Evolutionary conservation across 2,329 filamentous ascomycete species (phyloP), one percentile per base, ranked within the genome.

Genomic region (Botrytis hyacinthi): DNA sequence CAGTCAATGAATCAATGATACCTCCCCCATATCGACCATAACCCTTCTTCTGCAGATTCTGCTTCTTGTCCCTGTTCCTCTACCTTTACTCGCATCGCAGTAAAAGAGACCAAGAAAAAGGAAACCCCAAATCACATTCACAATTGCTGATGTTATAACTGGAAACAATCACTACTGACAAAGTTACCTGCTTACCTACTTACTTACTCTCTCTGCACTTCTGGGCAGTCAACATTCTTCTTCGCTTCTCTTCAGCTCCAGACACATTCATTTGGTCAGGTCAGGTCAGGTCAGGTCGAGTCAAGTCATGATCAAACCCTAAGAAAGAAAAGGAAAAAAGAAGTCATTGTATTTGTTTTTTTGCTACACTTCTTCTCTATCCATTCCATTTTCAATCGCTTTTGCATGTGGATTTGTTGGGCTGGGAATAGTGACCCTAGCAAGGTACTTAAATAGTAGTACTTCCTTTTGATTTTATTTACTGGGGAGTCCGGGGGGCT

Each of bases 361-460:
- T 57, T 69, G 66, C 35, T 69, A 65, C 61, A 32, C 46, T 57
- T 37, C 48, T 68, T 12, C 35, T 37, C 37, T 40, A 42, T 57
- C 66, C 66, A 80, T 75, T 57, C 66, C 66, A 80, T 75, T 67
- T 54, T 46, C 65, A 68, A 54, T 68, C 10, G 74, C 76, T 51
- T 76, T 76, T 12, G 76, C 75, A 46, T 65, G 69, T 65, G 66
- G 65, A 32, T 61, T 63, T 14, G 80, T 81, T 40, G 80, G 78
- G 73, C 81, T 40, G 80, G 78, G 73, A 81, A 85, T 20, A 85
- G 77, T 74, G 77, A 79, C 16, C 83, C 84, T 22, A 81, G 78
- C 14, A 85, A 76, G 14, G 78, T 82, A 7, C 54, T n/a, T 40
- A n/a, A 37, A 62, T 40, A 62, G n/a, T 51, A 46, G n/a, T 51